Conservation (phyloP, 176 grass and related monocot species). For the Ananas comosus region DNA sequence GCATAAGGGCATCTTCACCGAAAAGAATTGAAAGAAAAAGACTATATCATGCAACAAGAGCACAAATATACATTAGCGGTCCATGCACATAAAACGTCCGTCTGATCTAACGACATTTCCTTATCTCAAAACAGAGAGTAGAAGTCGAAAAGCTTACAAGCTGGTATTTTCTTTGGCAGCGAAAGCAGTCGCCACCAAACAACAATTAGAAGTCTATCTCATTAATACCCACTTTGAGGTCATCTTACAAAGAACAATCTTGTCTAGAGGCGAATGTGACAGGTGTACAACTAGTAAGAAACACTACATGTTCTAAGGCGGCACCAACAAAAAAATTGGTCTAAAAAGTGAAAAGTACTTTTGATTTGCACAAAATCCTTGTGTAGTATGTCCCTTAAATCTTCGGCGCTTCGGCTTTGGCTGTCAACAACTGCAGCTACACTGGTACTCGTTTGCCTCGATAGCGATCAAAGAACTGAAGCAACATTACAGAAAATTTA, state of each 20-base stretch:
- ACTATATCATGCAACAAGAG: too few species aligned
- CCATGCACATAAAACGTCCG: too few species aligned
- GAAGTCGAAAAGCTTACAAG: too few species aligned
- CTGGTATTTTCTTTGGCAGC: too few species aligned
- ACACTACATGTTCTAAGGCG: neutral
- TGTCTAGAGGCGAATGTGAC: neutral
- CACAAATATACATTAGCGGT: too few species aligned
- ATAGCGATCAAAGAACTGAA: constrained; percentile 80
- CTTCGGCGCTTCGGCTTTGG: constrained; percentile 11
- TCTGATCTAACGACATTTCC: too few species aligned
- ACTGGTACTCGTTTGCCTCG: constrained; percentile 88
- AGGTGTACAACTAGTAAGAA: neutral
- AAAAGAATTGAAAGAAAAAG: too few species aligned
- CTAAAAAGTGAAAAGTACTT: too few species aligned
- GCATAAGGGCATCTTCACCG: too few species aligned
- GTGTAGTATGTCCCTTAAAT: neutral
- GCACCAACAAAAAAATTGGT: too few species aligned
- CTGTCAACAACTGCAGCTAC: constrained; percentile 21
- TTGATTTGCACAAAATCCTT: constrained; percentile 6
- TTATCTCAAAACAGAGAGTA: too few species aligned
- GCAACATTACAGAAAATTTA: constrained; percentile 7
- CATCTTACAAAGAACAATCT: neutral
- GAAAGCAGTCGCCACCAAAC: neutral
- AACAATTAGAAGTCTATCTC: neutral
- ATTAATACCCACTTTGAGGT: neutral